These are phyloP conservation scores for Sinapis alba DNA, from an alignment of 441 rosid species.

Conservation along the genomic window DNA sequence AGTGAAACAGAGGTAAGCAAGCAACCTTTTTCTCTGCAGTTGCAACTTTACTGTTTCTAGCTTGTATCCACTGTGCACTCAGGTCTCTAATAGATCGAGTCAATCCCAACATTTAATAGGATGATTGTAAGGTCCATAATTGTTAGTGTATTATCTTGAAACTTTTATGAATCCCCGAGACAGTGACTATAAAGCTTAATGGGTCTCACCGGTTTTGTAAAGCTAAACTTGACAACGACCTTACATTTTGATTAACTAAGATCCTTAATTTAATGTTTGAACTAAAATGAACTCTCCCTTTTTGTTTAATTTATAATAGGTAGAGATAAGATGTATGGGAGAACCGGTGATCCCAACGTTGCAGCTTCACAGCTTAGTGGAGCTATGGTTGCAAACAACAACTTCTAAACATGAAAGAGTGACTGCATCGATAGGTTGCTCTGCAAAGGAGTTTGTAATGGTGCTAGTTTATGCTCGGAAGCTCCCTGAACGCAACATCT, in stretches of 20 bases:
- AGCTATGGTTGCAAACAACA: conserved; percentile 67
- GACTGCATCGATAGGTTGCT: conserved; percentile 64
- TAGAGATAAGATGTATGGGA: conserved; percentile 91
- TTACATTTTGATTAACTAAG: not conserved
- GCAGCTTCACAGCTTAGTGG: conserved; percentile 66
- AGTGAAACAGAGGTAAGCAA: conserved; percentile 81
- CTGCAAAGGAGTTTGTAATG: conserved; percentile 94
- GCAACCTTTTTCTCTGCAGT: conserved; percentile 12
- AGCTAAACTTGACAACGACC: not conserved
- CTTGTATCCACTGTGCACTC: not conserved
- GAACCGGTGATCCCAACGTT: conserved; percentile 71
- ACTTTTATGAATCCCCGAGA: not conserved
- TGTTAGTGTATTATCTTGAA: conserved; percentile 8
- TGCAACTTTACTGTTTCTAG: conserved; percentile 4
- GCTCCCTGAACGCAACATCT: conserved; percentile 40
- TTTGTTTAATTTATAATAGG: conserved; percentile 43
- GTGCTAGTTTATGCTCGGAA: conserved; percentile 77
- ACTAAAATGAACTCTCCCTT: not conserved
- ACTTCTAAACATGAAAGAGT: conserved; percentile 55
- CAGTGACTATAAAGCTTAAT: conserved; percentile 10
- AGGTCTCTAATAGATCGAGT: not conserved
- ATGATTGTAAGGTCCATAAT: not conserved
- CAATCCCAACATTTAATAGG: not conserved
- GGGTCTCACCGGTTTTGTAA: not conserved
- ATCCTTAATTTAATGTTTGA: not conserved